phyloP scores from a whole-genome alignment of 2,329 filamentous ascomycete species.

The Aspergillus costaricaensis region DNA sequence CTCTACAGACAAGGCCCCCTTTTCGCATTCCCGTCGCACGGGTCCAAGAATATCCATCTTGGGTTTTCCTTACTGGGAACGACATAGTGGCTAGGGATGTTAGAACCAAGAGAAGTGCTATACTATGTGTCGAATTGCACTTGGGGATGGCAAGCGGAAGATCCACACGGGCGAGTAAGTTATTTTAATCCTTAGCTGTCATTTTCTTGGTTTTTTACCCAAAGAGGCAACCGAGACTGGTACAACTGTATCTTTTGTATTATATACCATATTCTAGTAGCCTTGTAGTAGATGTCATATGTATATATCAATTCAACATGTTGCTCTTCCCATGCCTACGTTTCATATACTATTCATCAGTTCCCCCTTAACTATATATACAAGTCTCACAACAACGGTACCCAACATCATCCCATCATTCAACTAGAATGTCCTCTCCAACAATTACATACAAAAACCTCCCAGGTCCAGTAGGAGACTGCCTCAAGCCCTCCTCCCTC shows the following conservation, averaged over 20 bases:
- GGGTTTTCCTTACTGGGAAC: not conserved
- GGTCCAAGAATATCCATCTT: constrained; percentile 8
- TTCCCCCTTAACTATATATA: not conserved
- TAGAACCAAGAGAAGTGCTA: too few species aligned
- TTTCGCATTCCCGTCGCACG: not conserved
- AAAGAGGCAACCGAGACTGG: not conserved
- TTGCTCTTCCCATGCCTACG: too few species aligned
- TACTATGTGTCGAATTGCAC: not conserved
- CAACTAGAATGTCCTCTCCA: not conserved
- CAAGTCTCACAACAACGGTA: not conserved
- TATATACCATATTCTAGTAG: too few species aligned
- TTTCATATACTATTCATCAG: too few species aligned
- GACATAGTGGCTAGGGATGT: not conserved
- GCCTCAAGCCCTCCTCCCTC: constrained; percentile 9
- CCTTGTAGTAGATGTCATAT: too few species aligned
- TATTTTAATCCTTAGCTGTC: too few species aligned
- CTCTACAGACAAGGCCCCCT: constrained; percentile 4
- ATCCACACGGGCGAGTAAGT: not conserved
- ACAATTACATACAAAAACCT: constrained; percentile 13
- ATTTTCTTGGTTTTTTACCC: not conserved
- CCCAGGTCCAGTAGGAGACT: constrained; percentile 16
- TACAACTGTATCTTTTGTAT: too few species aligned
- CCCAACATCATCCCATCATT: too few species aligned
- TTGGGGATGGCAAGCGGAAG: not conserved
- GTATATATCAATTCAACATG: too few species aligned